Evolutionary conservation across 2,329 filamentous ascomycete genomes (phyloP).

Genomic region (Ceratocystis colombiana): DNA sequence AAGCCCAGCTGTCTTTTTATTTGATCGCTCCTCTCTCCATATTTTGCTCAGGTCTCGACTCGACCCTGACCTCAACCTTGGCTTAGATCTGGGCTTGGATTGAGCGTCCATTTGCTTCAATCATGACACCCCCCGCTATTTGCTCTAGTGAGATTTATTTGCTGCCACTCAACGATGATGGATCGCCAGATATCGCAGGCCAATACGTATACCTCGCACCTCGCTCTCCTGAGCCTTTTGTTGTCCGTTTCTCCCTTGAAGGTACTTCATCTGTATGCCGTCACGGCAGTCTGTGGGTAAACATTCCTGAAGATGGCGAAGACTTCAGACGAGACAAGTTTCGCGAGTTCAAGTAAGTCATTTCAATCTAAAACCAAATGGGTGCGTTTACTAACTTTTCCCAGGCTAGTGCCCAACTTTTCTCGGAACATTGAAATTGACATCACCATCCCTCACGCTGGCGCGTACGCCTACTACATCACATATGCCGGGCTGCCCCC

Average conservation of each 20-base stretch:
- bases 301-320: constrained; percentile 69
- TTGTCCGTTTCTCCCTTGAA: constrained; percentile 80
- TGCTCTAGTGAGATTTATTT: constrained; percentile 68
- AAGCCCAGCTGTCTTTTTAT: not conserved
- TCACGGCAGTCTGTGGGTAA: constrained; percentile 91
- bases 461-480: constrained; percentile 88
- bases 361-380: not conserved
- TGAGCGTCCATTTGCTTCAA: constrained; percentile 28
- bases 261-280: constrained; percentile 93
- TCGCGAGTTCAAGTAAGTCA: constrained; percentile 73
- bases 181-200: constrained; percentile 78
- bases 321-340: constrained; percentile 71
- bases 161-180: constrained; percentile 82
- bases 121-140: constrained; percentile 52
- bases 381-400: constrained; percentile 5
- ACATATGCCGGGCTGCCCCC: constrained; percentile 81
- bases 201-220: constrained; percentile 88
- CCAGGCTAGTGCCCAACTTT: constrained; percentile 80
- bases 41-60: not conserved
- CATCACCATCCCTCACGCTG: constrained; percentile 69
- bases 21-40: not conserved
- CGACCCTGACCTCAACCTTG: not conserved
- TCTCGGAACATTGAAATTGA: constrained; percentile 85
- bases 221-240: constrained; percentile 60
- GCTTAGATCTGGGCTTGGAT: not conserved